Base-by-base conservation (phyloP, 768 basidiomycete genomes). In the Termitomyces sp. region DNA sequence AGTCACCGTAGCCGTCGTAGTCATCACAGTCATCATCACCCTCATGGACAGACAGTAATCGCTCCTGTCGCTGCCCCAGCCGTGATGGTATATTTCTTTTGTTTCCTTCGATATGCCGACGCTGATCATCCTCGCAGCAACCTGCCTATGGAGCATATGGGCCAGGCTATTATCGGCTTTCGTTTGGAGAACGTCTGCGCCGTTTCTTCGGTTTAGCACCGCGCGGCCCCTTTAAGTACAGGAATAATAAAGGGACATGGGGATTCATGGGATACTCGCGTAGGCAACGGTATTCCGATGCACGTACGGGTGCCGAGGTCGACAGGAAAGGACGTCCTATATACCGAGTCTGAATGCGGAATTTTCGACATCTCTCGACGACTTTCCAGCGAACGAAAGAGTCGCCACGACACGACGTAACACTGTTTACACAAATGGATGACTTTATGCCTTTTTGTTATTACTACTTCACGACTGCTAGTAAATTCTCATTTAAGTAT, bases 311-410 rank as follows among this genome's bases (percentile, higher is more conserved):
- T 6, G 72, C 62, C 17, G 79, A 81, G 63, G 83, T 83, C 49
- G 83, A 85, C 69, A 68, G 77, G 61, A 68, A 78, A 37, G 85
- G 85, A 55, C 74, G 80, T 52, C 79, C 78, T 23, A 70, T 84
- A 52, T 77, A 79, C 67, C 72, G 79, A 48, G 71, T 79, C 45
- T 80, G 61, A 74, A 25, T 44, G 43, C 16, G 17, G 48, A 35
- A 21, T 21, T 40, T 3, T 1, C 3, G 19, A 10, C 19, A 40
- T 40, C 5, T 10, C 16, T 45, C 44, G 10, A 30, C 17, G 40
- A 21, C 35, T 5, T 5, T 19, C 23, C 12, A 43, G 23, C 42
- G 23, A 25, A 43, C 41, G 16, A 43, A 43, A 43, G 5, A 8
- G 19, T 42, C 34, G 34, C 12, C 3, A 47, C 25, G 21, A 23